Conservation (phyloP, 2,329 filamentous ascomycete genomes). For the Gremmenia infestans region DNA sequence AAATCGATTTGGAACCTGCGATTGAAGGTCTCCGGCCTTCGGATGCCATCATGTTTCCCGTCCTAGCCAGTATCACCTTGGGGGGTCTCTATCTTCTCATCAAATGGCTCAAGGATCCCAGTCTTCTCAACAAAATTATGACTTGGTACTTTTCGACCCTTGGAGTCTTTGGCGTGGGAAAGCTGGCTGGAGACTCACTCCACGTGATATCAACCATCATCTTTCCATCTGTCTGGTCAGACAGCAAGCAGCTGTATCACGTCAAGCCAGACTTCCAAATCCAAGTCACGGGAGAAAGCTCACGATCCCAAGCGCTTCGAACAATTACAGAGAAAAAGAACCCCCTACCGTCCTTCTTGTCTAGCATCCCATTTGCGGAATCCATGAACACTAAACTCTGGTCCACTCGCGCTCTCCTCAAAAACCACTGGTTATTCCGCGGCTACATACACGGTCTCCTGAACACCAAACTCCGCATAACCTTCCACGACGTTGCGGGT, state of each 20-base stretch:
- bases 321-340: conserved; percentile 29
- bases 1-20: conserved; percentile 52
- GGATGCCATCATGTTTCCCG: conserved; percentile 80
- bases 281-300: conserved; percentile 17
- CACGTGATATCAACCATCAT: conserved; percentile 60
- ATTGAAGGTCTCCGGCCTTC: conserved; percentile 67
- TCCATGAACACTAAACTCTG: conserved; percentile 36
- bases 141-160: conserved; percentile 78
- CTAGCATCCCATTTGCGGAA: conserved; percentile 29
- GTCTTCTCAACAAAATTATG: conserved; percentile 75
- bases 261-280: conserved; percentile 33
- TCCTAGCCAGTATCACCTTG: conserved; percentile 69
- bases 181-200: conserved; percentile 67
- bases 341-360: conserved; percentile 38
- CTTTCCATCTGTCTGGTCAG: conserved; percentile 67
- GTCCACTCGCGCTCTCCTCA: conserved; percentile 46
- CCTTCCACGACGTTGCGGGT: conserved; percentile 27
- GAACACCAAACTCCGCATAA: conserved; percentile 17
- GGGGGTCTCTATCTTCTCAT: conserved; percentile 80
- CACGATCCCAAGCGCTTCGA: conserved; percentile 8
- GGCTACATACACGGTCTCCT: conserved; percentile 25
- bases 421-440: conserved; percentile 44
- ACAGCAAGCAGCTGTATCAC: conserved; percentile 45
- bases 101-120: conserved; percentile 79
- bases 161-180: conserved; percentile 70